Conservation (phyloP, 139 green algal genomes). For the Picochlorum sp. region DNA sequence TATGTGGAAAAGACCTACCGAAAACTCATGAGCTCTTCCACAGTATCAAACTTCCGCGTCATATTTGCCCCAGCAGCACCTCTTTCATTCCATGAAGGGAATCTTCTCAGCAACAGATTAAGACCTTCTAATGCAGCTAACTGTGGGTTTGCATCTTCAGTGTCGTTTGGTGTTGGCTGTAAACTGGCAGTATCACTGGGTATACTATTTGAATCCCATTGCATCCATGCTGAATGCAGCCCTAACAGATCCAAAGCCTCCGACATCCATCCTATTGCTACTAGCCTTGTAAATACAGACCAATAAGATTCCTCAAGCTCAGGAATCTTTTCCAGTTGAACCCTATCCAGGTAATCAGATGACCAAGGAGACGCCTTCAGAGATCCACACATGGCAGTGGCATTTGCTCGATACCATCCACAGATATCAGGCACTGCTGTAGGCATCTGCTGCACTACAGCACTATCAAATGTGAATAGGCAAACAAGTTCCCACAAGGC, state of each 20-base stretch:
- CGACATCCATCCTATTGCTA: conserved; percentile 36
- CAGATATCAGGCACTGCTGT: conserved; percentile 5
- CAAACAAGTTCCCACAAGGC: conserved; percentile 23
- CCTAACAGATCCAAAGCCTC: conserved; percentile 42
- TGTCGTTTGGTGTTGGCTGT: not conserved
- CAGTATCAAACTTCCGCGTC: conserved; percentile 2
- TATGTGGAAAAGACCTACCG: not conserved
- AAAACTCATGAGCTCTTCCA: not conserved
- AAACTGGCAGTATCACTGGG: too few species aligned
- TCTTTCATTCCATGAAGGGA: conserved; percentile 1
- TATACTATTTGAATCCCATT: conserved; percentile 5
- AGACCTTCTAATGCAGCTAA: conserved; percentile 12
- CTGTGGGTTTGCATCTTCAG: not conserved
- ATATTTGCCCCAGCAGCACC: not conserved
- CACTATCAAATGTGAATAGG: conserved; percentile 21
- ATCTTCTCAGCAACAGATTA: conserved; percentile 15
- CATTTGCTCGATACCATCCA: conserved; percentile 11
- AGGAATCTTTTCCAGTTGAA: not conserved
- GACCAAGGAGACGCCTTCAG: not conserved
- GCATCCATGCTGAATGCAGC: conserved; percentile 34
- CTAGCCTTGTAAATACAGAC: conserved; percentile 11
- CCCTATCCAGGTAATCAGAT: not conserved
- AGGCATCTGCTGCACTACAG: not conserved
- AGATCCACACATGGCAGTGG: not conserved
- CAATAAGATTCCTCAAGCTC: not conserved